Evolutionary conservation across 495 filamentous ascomycete species (phyloP), one percentile per base, ranked within the genome.

Genomic region (Lepidopterella palustris): DNA sequence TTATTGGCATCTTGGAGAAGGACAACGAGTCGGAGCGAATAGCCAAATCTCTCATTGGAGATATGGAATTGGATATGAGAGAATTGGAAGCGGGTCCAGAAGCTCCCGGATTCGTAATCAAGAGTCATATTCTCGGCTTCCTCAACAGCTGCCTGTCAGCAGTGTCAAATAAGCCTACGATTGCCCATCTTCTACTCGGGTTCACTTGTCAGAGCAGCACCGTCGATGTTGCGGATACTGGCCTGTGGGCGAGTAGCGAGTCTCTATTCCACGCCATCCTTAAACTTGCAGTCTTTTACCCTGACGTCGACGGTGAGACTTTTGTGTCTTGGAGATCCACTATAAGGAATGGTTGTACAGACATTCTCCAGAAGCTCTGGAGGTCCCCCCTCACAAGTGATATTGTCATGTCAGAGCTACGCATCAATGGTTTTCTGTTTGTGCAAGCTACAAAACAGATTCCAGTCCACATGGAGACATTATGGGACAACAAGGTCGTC

Each of bases 121-220:
- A 95, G 68, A 71, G 86, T 55, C 82, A 82, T 56, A 83, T 97
- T 26, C 79, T 97, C 9, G 85, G 87, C 40, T 89, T 97, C 60
- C 78, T 99, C 26, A 86, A 89, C 66, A 82, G 80, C 61, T 91
- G 87, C 69, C 73, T 99, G 8, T 79, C 77, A 40, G 80, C 85
- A 18, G 82, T 85, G 26, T 82, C 85, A 26, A 81, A 86, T 64
- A 74, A 79, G 47, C 90, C 92, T 4, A 92, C 84, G 15, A 82
- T 97, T 48, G 92, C 92, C 2, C 93, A 99, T 72, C 77, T 93
- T 45, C 73, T 99, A 20, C 86, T 99, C 21, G 93, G 93, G 0
- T 97, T 99, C 69, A 77, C 78, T 28, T 92, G 89, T 65, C 79
- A 82, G 24, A 78, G 84, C 21, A 80, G 80, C 51, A 75, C 77